Evolutionary conservation across 202 grass and related monocot genomes (phyloP).

Genomic region (Schoenoplectus tabernaemontani): DNA sequence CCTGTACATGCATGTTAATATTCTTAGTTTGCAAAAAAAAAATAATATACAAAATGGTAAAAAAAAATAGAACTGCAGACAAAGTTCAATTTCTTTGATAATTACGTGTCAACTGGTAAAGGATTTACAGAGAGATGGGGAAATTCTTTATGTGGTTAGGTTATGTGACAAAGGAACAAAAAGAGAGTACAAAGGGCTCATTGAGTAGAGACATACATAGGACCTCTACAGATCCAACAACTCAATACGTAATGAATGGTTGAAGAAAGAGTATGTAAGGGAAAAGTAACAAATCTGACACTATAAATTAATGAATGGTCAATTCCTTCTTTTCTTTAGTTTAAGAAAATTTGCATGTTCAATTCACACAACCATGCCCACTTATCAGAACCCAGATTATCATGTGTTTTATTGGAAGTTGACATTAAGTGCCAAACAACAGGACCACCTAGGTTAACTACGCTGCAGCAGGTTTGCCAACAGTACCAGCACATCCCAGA

Average conservation of each 20-base stretch:
- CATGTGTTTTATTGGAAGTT: not conserved
- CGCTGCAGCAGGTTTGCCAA: not conserved
- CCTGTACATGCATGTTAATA: conserved; percentile 29
- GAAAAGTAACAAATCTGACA: not conserved
- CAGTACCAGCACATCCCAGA: not conserved
- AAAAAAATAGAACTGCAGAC: not conserved
- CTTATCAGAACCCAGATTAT: not conserved
- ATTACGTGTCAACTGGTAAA: not conserved
- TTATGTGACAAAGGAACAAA: not conserved
- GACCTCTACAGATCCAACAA: not conserved
- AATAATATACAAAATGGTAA: not conserved
- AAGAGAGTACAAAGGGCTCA: not conserved
- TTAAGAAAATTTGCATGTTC: not conserved
- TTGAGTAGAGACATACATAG: not conserved
- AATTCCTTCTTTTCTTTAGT: not conserved
- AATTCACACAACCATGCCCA: not conserved
- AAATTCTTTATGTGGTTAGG: not conserved
- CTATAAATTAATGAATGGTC: not conserved
- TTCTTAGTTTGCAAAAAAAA: not conserved
- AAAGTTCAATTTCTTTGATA: not conserved
- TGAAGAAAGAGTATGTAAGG: not conserved
- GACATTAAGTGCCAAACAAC: not conserved
- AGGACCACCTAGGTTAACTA: not conserved
- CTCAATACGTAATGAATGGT: not conserved
- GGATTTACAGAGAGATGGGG: not conserved